Base-by-base conservation (phyloP, 108 stramenopile genomes). In the Aureococcus anophagefferens region DNA sequence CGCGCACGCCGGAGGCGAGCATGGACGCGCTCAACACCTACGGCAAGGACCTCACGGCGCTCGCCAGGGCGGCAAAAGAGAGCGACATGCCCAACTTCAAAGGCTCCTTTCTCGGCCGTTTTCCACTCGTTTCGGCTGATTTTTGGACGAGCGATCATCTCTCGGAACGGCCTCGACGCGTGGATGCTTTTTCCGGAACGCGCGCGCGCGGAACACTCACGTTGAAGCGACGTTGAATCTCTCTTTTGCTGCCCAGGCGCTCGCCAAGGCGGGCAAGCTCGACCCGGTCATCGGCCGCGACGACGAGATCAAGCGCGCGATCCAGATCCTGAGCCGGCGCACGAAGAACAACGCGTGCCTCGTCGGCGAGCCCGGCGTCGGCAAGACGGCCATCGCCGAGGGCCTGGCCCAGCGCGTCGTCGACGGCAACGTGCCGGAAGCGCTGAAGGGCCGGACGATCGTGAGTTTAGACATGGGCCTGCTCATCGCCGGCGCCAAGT, bases 231-330 rank as follows among this genome's bases (percentile, higher is more conserved):
- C n/a, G n/a, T n/a, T n/a, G n/a, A n/a, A n/a, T n/a, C n/a, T n/a
- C n/a, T n/a, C n/a, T n/a, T n/a, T n/a, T n/a, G n/a, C n/a, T n/a
- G n/a, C n/a, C n/a, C n/a, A n/a, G n/a, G n/a, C n/a, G n/a, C n/a
- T n/a, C n/a, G 91, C 90, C n/a, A 71, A 66, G 46, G 83, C 85
- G 36, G 84, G 83, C n/a, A 93, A 91, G 66, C 71, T 98, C 69
- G 94, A 96, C 83, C 97, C 97, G 30, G 93, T 98, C 63, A 98
- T 98, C 75, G 97, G 97, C 21, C 84, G 96, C 14, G 92, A 98
- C 72, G 93, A 94, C 46, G 96, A 96, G 76, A 94, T 94, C 74
- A 88, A 92, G 30, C 80, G 94, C 7, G 89, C 91, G 30, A 69
- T 98, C 28, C 92, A 93, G 79, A 94, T 98, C 62, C 81, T 98